Percentiles rank a stretch among this genome's conserved stretches.
phyloP scores from a whole-genome alignment of 2,329 filamentous ascomycete genomes.

The Claviceps sorghi region DNA sequence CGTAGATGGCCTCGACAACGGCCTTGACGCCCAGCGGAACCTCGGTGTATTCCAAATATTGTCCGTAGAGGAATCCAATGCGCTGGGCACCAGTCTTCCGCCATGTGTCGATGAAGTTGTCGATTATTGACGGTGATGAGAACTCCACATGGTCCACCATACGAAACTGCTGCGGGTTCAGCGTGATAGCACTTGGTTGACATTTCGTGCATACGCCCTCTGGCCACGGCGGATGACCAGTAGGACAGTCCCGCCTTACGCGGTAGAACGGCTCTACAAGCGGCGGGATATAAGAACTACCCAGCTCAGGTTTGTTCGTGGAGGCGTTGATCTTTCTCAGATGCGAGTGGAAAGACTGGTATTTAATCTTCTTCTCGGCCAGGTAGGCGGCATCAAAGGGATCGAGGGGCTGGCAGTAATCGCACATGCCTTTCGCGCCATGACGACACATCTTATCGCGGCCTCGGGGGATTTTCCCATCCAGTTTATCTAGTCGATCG shows the following conservation, averaged over 20 bases:
- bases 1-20: constrained; percentile 92
- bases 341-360: constrained; percentile 89
- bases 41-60: constrained; percentile 79
- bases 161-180: constrained; percentile 85
- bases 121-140: constrained; percentile 66
- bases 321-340: constrained; percentile 89
- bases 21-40: constrained; percentile 91
- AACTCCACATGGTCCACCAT: constrained; percentile 99
- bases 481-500: constrained; percentile 68
- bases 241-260: constrained; percentile 77
- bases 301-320: constrained; percentile 90
- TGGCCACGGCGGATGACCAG: constrained; percentile 84
- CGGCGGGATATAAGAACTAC: constrained; percentile 90
- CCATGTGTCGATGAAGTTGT: constrained; percentile 88
- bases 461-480: constrained; percentile 74
- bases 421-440: constrained; percentile 95
- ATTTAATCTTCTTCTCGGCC: constrained; percentile 95
- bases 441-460: constrained; percentile 90
- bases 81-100: constrained; percentile 71
- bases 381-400: constrained; percentile 85
- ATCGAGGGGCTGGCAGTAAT: constrained; percentile 95
- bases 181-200: constrained; percentile 88
- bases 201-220: constrained; percentile 97
- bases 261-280: constrained; percentile 86
- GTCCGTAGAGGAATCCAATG: constrained; percentile 80